phyloP scores from a whole-genome alignment of 306 rosid genomes.

The Fragaria iinumae region DNA sequence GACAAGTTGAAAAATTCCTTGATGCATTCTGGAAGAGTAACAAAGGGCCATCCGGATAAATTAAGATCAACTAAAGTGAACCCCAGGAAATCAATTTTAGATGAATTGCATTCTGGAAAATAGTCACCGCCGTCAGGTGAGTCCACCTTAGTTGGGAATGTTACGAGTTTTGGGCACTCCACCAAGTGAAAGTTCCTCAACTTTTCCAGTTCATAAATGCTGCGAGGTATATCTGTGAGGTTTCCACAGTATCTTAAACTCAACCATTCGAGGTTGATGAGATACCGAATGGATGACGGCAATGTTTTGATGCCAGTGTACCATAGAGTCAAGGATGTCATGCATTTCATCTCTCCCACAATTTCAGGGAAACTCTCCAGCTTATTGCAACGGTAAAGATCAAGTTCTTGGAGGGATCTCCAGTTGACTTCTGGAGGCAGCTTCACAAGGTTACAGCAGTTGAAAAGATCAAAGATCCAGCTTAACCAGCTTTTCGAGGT shows the following conservation, averaged over 20 bases:
- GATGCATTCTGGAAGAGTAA: neutral
- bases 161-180: neutral
- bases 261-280: neutral
- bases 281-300: neutral
- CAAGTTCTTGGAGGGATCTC: neutral
- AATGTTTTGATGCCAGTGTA: neutral
- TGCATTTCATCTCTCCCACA: neutral
- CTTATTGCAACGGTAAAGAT: neutral
- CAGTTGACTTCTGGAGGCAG: conserved; percentile 9
- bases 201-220: neutral
- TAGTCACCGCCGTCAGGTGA: too few species aligned
- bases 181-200: fast-evolving
- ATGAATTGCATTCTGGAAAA: too few species aligned
- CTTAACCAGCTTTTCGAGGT: neutral
- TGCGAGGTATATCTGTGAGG: neutral
- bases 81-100: too few species aligned
- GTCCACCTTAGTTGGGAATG: neutral
- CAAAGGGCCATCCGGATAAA: too few species aligned
- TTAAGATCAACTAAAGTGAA: too few species aligned
- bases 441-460: neutral
- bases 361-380: conserved; percentile 12
- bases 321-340: fast-evolving
- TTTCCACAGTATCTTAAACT: fast-evolving
- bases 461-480: neutral
- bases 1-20: neutral